Percentiles rank a stretch among this genome's conserved stretches.
These are phyloP conservation scores for Stachybotrys chlorohalonatus DNA, from an alignment of 2,329 filamentous ascomycete species.

Conservation along the genomic window DNA sequence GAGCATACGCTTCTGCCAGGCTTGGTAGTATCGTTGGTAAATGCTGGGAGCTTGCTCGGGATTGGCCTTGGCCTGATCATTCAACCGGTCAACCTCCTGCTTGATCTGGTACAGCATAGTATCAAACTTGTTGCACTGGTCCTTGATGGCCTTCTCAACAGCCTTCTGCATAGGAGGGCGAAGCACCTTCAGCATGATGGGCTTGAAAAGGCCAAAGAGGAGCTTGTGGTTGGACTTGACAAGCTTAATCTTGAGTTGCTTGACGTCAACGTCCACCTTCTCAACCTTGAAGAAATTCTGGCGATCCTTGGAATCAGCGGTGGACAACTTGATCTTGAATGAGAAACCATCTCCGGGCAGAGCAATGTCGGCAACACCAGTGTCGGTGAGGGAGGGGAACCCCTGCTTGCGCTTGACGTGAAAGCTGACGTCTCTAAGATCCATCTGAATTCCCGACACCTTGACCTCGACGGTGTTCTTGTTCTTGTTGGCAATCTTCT, in stretches of 20 bases:
- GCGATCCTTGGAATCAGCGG: conserved; percentile 63
- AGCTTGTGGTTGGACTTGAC: conserved; percentile 94
- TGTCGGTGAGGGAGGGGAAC: conserved; percentile 81
- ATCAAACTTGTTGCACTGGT: conserved; percentile 71
- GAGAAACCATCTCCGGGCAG: conserved; percentile 81
- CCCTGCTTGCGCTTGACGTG: conserved; percentile 93
- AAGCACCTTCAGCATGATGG: conserved; percentile 73
- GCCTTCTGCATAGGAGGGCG: conserved; percentile 80
- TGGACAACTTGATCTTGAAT: conserved; percentile 85
- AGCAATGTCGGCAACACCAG: conserved; percentile 79
- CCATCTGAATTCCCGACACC: conserved; percentile 85
- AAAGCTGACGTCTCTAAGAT: conserved; percentile 83
- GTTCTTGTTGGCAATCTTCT: conserved; percentile 71
- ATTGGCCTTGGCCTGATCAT: conserved; percentile 46
- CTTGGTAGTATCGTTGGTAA: conserved; percentile 74
- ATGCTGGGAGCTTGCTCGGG: conserved; percentile 71
- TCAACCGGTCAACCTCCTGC: conserved; percentile 68
- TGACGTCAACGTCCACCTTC: conserved; percentile 74
- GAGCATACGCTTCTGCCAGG: conserved; percentile 63
- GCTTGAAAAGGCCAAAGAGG: conserved; percentile 79
- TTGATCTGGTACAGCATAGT: conserved; percentile 66
- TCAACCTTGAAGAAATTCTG: conserved; percentile 93
- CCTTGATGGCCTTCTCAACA: conserved; percentile 80
- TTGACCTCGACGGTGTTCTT: conserved; percentile 77
- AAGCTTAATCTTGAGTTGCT: conserved; percentile 77